These are phyloP conservation scores for Nelumbo lutea DNA, from an alignment of 164 flowering plant species.

Conservation along the genomic window DNA sequence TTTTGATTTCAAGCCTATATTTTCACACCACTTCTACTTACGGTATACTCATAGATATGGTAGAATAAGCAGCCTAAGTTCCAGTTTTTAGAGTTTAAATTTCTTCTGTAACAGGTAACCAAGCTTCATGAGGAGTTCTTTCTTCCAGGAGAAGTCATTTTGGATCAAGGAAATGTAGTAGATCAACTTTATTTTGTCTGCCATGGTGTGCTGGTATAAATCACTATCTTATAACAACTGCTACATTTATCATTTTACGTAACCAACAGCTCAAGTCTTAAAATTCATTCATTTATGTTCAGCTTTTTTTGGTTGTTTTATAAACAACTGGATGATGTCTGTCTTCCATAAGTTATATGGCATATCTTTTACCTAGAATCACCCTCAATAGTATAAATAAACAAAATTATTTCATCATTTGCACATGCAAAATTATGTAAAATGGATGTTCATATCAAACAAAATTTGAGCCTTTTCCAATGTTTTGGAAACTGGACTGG, in stretches of 20 bases:
- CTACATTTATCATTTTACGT: background rate
- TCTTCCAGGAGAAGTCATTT: conserved; percentile 82
- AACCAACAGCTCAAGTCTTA: background rate
- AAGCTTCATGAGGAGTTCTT: conserved; percentile 81
- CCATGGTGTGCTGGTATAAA: conserved; percentile 62
- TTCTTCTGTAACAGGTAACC: conserved; percentile 48
- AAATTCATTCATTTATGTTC: background rate
- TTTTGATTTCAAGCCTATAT: too few species aligned
- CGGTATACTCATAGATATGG: background rate
- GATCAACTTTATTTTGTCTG: conserved; percentile 87
- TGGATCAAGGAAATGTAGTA: conserved; percentile 75
- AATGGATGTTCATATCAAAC: too few species aligned
- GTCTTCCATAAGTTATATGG: too few species aligned
- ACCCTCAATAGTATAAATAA: too few species aligned
- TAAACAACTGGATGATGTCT: too few species aligned
- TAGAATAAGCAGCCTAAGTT: background rate
- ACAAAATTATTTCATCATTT: too few species aligned
- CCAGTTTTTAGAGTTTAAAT: background rate
- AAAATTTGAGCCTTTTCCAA: too few species aligned
- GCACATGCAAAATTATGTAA: too few species aligned
- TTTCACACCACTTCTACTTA: too few species aligned
- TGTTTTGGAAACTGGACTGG: too few species aligned
- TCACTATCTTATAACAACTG: background rate
- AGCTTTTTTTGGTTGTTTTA: too few species aligned
- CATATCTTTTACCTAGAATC: too few species aligned